Base-by-base conservation (phyloP, 768 basidiomycete species). In the Termitomyces sp. region DNA sequence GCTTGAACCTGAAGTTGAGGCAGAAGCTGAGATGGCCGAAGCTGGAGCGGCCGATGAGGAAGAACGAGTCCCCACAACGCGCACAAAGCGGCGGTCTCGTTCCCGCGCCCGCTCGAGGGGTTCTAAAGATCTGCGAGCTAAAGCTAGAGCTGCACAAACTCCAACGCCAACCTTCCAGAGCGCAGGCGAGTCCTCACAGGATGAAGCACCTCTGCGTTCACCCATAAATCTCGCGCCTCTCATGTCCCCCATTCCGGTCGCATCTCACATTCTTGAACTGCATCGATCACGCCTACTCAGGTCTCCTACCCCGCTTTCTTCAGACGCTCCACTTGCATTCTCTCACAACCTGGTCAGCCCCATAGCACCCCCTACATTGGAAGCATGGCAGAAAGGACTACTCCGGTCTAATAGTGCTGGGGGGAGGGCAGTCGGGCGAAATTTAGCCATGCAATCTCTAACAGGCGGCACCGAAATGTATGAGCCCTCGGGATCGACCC, bases 321-420 rank as follows among this genome's bases (percentile, higher is more conserved):
- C 84, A 9, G 84, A 83, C 29, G 76, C 79, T 41, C 76, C 82
- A 7, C 67, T 83, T 58, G 79, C 83, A 18, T 81, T 86, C 5
- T 82, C 86, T 2, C 76, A 86, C 7, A 86, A 85, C 3, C 87
- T 89, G 18, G 69, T 84, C 64, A 86, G 87, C 4, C 87, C 90
- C n/a, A 71, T 84, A 64, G 62, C 67, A 39, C 70, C 88, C 36
- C 92, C 92, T 0, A 83, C 90, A 4, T 76, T 96, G 6, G 88
- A 92, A 64, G 89, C 87, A 22, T 74, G 95, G 37, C 86, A 87
- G 67, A 83, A 78, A 65, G 87, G 88, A 16, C 80, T 97, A 3
- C 86, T 91, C 66, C 86, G 94, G 20, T 95, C 94, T 2, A 94
- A 95, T 68, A 95, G 94, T 65, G 91, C 90, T n/a, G 90, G 88